A percentile compares a stretch with the other conserved stretches of the same genome.
Conservation (phyloP, 495 filamentous ascomycete species). For the Pyronema domesticum region DNA sequence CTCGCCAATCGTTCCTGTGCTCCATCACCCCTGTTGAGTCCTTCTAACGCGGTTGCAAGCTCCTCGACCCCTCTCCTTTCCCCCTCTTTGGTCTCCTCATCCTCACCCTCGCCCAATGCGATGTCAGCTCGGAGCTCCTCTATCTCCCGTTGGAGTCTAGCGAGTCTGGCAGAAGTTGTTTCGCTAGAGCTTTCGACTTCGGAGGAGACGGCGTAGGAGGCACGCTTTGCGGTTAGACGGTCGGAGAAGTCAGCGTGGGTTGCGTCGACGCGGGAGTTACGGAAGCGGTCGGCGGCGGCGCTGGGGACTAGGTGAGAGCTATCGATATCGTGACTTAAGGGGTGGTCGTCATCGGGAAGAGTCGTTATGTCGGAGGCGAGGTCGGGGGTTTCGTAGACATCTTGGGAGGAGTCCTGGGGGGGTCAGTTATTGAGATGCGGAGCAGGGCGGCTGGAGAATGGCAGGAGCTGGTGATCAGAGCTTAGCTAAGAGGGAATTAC, state of each 20-base stretch:
- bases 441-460: neutral
- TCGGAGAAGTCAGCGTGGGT: slow-evolving; percentile 67
- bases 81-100: slow-evolving; percentile 17
- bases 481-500: slow-evolving; percentile 30
- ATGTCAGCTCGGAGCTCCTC: slow-evolving; percentile 59
- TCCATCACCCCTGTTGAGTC: slow-evolving; percentile 17
- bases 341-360: slow-evolving; percentile 34
- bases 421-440: slow-evolving; percentile 9
- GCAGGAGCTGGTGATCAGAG: neutral
- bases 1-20: slow-evolving; percentile 22
- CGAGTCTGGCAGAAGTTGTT: slow-evolving; percentile 55
- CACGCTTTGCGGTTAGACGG: slow-evolving; percentile 55
- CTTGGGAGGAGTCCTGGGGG: slow-evolving; percentile 64
- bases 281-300: slow-evolving; percentile 61
- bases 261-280: slow-evolving; percentile 55
- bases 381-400: slow-evolving; percentile 90
- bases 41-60: slow-evolving; percentile 4
- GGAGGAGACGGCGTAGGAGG: slow-evolving; percentile 43
- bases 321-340: slow-evolving; percentile 46
- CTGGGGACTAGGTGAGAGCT: slow-evolving; percentile 54
- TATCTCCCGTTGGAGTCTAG: slow-evolving; percentile 57
- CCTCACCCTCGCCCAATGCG: slow-evolving; percentile 30
- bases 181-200: slow-evolving; percentile 30
- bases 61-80: slow-evolving; percentile 20
- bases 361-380: slow-evolving; percentile 58